Conservation (phyloP, 257 asterid species). For the Nicotiana obtusifolia region DNA sequence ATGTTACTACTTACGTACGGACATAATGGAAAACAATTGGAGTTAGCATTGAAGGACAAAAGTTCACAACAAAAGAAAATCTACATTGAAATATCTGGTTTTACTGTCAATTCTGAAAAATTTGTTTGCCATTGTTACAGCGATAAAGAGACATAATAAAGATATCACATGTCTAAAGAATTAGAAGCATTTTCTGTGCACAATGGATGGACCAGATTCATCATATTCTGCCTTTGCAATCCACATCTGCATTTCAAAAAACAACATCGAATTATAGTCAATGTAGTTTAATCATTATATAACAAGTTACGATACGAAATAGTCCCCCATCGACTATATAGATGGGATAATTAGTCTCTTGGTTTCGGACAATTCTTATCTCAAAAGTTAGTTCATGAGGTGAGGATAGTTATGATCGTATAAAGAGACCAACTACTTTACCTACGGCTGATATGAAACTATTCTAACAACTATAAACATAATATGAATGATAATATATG, state of each 20-base stretch:
- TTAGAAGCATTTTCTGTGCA: slow-evolving; percentile 34
- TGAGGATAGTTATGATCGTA: no score
- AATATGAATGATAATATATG: background rate
- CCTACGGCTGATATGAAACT: no score
- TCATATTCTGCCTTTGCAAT: slow-evolving; percentile 27
- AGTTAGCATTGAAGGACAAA: background rate
- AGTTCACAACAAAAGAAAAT: background rate
- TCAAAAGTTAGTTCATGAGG: no score
- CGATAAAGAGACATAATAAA: background rate
- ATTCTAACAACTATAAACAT: background rate
- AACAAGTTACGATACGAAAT: no score
- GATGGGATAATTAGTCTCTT: no score
- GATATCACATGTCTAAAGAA: background rate
- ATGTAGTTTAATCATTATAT: no score
- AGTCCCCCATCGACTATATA: no score
- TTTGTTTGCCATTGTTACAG: background rate
- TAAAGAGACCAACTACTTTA: no score
- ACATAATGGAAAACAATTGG: background rate
- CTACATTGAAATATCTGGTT: background rate
- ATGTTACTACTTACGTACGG: no score
- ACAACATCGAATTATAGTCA: background rate
- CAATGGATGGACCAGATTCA: slow-evolving; percentile 32
- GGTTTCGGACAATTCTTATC: no score
- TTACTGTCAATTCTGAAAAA: background rate
- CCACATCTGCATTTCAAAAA: slow-evolving; percentile 21